Base-by-base conservation (phyloP, 352 stramenopile species). In the Bremia lactucae region DNA sequence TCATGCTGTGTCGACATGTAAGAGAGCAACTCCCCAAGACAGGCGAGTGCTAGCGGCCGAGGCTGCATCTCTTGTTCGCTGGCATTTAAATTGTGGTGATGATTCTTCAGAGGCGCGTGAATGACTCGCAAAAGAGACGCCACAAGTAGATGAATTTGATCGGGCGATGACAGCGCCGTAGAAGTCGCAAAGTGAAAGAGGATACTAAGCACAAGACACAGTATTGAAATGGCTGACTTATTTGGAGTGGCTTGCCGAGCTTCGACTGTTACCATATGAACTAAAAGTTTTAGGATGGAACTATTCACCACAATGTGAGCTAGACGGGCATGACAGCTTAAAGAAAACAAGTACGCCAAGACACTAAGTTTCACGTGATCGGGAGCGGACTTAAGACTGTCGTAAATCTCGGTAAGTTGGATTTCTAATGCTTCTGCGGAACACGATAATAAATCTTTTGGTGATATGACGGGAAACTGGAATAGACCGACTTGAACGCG, bases 271-370 rank as follows among this genome's bases (percentile, higher is more conserved):
- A 87, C 33, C 36, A 86, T 56, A 36, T 67, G 76, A 26, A 73
- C 68, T 18, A 88, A 39, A 23, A 90, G 51, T 3, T 59, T 61
- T 11, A 90, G 42, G 20, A 92, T 68, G 0, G 77, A 87, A 55
- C 72, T 87, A 47, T 92, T 92, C 10, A 86, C 69, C 40, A 92
- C 82, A 31, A 89, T 68, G 36, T 87, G 85, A 0, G 80, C 74
- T 13, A 90, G 48, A 43, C 76, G 72, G 1, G 59, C 56, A 16
- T 80, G 53, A 1, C 55, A 59, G 18, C 59, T 85, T 8, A 82
- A 57, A 15, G 55, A 62, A 14, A 77, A 78, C 6, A 92, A 52
- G 16, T 89, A 82, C 15, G 50, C 49, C 23, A 88, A 59, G 1
- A 77, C 57, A 31, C 69, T 78, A 13, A 59, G 56, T 26, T 69